These are phyloP conservation scores for Sugiyamaella floridensis DNA, from an alignment of 805 yeast genomes.

Conservation along the genomic window DNA sequence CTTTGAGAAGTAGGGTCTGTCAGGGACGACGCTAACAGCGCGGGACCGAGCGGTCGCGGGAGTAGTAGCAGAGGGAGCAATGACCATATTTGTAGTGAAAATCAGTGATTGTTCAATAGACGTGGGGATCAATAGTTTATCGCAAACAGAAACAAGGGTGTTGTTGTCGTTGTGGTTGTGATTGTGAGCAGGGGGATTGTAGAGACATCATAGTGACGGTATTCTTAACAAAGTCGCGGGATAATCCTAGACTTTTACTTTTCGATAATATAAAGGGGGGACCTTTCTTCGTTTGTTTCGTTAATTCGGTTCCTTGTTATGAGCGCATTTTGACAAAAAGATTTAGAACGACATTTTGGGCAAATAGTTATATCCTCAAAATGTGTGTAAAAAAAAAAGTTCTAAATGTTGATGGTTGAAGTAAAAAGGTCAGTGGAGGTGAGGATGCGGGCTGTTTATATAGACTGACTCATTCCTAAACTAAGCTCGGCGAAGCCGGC, in stretches of 20 bases:
- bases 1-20: constrained; percentile 15
- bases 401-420: not conserved
- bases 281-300: not conserved
- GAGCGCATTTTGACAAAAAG: not conserved
- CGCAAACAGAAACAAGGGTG: not conserved
- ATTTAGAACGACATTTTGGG: constrained; percentile 9
- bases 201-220: constrained; percentile 13
- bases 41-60: not conserved
- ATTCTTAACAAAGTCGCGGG: constrained; percentile 4
- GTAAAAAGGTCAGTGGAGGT: not conserved
- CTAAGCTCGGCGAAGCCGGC: not conserved
- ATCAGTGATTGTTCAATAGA: not conserved
- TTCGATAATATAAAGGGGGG: constrained; percentile 1
- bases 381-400: not conserved
- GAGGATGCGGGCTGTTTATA: not conserved
- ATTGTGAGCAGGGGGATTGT: constrained; percentile 4
- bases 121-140: not conserved
- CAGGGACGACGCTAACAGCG: not conserved
- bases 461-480: constrained; percentile 2
- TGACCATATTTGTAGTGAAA: not conserved
- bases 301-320: not conserved
- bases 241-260: constrained; percentile 4
- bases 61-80: not conserved
- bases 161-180: constrained; percentile 6
- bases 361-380: not conserved